Conservation (phyloP, 163 green algal species). For the Coccomyxa subellipsoidea region DNA sequence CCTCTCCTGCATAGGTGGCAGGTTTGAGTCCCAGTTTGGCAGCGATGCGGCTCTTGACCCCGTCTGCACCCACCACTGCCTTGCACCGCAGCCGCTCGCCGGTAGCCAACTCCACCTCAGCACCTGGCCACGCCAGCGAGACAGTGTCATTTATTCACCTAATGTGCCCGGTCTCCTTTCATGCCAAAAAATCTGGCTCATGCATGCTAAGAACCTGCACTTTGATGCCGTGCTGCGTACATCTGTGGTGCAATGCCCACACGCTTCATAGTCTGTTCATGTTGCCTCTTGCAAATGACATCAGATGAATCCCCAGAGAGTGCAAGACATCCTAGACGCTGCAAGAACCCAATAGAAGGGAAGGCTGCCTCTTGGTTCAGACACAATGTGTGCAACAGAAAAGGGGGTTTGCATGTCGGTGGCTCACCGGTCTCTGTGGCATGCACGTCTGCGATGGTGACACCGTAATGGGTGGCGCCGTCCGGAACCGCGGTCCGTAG, state of each 20-base stretch:
- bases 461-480: slow-evolving; percentile 37
- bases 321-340: no score
- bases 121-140: slow-evolving; percentile 7
- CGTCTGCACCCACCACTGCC: slow-evolving; percentile 73
- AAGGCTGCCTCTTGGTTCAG: no score
- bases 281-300: no score
- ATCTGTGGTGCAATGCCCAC: no score
- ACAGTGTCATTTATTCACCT: background rate
- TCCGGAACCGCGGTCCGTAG: slow-evolving; percentile 42
- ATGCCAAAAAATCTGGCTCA: background rate
- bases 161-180: no score
- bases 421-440: background rate
- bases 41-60: slow-evolving; percentile 57
- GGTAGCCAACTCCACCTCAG: slow-evolving; percentile 24
- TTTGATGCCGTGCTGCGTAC: background rate
- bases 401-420: no score
- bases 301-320: no score
- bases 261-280: no score
- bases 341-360: no score
- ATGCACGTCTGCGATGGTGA: slow-evolving; percentile 3
- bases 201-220: background rate
- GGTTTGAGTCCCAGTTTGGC: slow-evolving; percentile 41
- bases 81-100: slow-evolving; percentile 32
- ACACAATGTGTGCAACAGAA: no score
- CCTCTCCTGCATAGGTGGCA: slow-evolving; percentile 61